Base-by-base conservation (phyloP, 805 yeast genomes). In the Saturnispora diversa region DNA sequence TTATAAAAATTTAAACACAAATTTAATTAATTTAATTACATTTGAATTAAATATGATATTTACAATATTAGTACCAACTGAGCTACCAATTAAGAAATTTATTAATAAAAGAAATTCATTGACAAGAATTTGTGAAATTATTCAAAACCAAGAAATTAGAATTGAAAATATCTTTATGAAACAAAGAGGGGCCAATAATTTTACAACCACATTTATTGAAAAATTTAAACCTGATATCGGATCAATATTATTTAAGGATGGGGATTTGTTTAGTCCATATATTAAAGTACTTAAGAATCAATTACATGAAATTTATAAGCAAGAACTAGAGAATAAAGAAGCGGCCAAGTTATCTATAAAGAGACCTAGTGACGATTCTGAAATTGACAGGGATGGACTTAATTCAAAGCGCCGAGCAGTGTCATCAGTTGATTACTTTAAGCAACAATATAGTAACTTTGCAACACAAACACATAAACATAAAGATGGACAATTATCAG, bases 351-450 rank as follows among this genome's bases (percentile, higher is more conserved):
- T n/a, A n/a, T n/a, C n/a, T n/a, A n/a, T n/a, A n/a, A n/a, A n/a
- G n/a, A n/a, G n/a, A n/a, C n/a, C 12, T 12, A 17, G 9, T 27
- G 30, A 17, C 30, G 15, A 27, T 17, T 12, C 30, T 9, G 15
- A 13, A 27, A 12, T 27, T 27, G 15, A 10, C 30, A 12, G 30
- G 17, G 30, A 17, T n/a, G 16, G 17, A n/a, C 17, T 27, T 11
- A 27, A n/a, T n/a, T n/a, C n/a, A n/a, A 30, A 19, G 22, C 33
- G 12, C 16, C 28, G 32, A 35, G 28, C 42, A 43, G 29, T 45
- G 2, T 49, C 54, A 7, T 51, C 56, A 13, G 56, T 62, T 4
- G 70, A 66, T 28, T 68, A 57, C 42, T 69, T 74, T 59, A 70
- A 65, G 44, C 54, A 47, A 20, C 74, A 71, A 44, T 73, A 74